Conservation (phyloP, 2,329 filamentous ascomycete species). For the Ophiostoma quercus region DNA sequence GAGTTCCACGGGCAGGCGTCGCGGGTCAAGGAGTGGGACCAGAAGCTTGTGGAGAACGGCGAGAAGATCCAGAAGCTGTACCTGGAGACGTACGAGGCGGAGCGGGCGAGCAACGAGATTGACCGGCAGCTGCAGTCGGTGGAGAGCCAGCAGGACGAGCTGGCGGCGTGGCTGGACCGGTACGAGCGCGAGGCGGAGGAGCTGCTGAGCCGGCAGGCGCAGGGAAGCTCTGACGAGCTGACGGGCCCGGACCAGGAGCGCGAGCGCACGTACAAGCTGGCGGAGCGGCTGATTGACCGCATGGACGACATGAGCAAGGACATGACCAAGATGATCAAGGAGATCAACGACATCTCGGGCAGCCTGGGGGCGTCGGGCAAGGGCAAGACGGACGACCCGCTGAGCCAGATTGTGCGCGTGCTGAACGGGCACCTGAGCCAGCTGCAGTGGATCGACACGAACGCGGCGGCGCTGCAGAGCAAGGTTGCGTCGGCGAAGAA, state of each 20-base stretch:
- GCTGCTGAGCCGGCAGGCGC: constrained; percentile 75
- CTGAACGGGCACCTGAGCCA: constrained; percentile 90
- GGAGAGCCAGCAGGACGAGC: constrained; percentile 87
- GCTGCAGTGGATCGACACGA: constrained; percentile 87
- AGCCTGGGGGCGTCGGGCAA: constrained; percentile 63
- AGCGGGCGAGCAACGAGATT: constrained; percentile 86
- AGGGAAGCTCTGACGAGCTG: constrained; percentile 49
- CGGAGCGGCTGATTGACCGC: constrained; percentile 85
- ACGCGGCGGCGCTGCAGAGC: constrained; percentile 70
- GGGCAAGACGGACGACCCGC: constrained; percentile 81
- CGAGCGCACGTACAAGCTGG: constrained; percentile 91
- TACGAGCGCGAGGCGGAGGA: constrained; percentile 91
- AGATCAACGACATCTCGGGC: constrained; percentile 90
- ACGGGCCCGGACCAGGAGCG: constrained; percentile 91
- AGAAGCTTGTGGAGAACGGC: constrained; percentile 85
- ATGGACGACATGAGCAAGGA: constrained; percentile 93
- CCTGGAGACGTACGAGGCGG: constrained; percentile 84
- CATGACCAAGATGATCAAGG: constrained; percentile 92
- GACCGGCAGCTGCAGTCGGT: constrained; percentile 86
- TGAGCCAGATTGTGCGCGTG: constrained; percentile 91
- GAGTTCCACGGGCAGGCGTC: constrained; percentile 88
- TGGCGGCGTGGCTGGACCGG: constrained; percentile 79
- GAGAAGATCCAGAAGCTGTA: constrained; percentile 94
- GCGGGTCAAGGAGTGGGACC: constrained; percentile 85
- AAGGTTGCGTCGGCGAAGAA: constrained; percentile 82